These are phyloP conservation scores for Cyberlindnera bimundalis DNA, from an alignment of 805 yeast species.

Conservation along the genomic window DNA sequence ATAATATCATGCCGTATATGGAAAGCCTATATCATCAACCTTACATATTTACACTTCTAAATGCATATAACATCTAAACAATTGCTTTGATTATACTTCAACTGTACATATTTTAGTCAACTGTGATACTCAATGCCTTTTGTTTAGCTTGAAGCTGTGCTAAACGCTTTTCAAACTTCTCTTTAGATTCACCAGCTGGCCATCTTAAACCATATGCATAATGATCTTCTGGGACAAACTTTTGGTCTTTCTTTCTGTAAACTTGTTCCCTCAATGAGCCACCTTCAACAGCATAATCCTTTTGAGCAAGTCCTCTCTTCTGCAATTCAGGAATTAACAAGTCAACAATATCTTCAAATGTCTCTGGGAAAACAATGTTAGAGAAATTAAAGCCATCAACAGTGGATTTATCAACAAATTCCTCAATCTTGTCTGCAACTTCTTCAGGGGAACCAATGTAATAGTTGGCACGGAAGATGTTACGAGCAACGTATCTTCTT, in stretches of 20 bases:
- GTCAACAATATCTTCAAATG: slow-evolving; percentile 40
- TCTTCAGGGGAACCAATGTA: slow-evolving; percentile 35
- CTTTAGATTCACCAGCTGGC: slow-evolving; percentile 29
- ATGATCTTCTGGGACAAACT: slow-evolving; percentile 25
- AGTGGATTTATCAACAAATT: slow-evolving; percentile 37
- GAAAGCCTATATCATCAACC: no score
- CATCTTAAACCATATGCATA: slow-evolving; percentile 23
- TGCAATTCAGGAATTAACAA: slow-evolving; percentile 36
- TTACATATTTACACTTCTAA: no score
- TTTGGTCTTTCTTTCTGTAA: slow-evolving; percentile 23
- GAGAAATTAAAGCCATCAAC: slow-evolving; percentile 44
- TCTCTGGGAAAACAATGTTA: slow-evolving; percentile 38
- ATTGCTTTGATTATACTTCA: no score
- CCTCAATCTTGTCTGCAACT: slow-evolving; percentile 41
- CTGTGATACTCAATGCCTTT: slow-evolving; percentile 9
- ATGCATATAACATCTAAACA: no score
- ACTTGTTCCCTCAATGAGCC: slow-evolving; percentile 38
- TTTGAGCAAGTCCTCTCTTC: slow-evolving; percentile 36
- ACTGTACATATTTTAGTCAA: no score
- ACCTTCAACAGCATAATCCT: slow-evolving; percentile 28
- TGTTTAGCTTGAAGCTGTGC: slow-evolving; percentile 11
- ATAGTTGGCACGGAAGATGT: slow-evolving; percentile 23
- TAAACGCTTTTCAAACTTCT: slow-evolving; percentile 28
- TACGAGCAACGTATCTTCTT: slow-evolving; percentile 30
- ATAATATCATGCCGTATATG: no score